Evolutionary conservation across 148 eudicot species (phyloP).

Genomic region (Nyssa sinensis): DNA sequence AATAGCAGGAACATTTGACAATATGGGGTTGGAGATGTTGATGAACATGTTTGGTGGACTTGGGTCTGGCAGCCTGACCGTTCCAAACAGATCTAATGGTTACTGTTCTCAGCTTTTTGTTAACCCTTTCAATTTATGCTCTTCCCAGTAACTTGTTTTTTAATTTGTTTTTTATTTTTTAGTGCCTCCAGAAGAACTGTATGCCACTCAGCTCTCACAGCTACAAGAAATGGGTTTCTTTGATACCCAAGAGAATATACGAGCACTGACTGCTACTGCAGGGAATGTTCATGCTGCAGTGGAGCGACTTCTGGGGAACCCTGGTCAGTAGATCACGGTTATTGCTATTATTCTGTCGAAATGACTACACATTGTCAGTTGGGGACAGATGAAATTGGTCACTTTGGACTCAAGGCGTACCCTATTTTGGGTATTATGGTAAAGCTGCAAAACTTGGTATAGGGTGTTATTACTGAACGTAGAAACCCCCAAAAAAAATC

Average conservation of each 20-base stretch:
- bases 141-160: constrained; percentile 54
- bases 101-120: not conserved
- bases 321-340: constrained; percentile 44
- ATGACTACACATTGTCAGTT: constrained; percentile 26
- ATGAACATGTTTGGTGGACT: constrained; percentile 56
- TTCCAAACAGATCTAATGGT: constrained; percentile 34
- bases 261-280: constrained; percentile 75
- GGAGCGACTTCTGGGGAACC: constrained; percentile 79
- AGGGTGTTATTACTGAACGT: too few species aligned
- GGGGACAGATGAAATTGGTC: not conserved
- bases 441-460: not conserved
- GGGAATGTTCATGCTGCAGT: constrained; percentile 98
- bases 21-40: constrained; percentile 40
- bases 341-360: not conserved
- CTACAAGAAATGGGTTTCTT: constrained; percentile 98
- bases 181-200: constrained; percentile 93
- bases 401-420: not conserved
- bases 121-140: too few species aligned
- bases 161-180: constrained; percentile 25
- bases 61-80: constrained; percentile 31
- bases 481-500: too few species aligned
- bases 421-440: constrained; percentile 8
- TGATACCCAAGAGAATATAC: constrained; percentile 79
- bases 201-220: constrained; percentile 85
- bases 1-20: constrained; percentile 19